Evolutionary conservation across 2,329 filamentous ascomycete genomes (phyloP), one percentile per base, ranked within the genome.

Genomic region (Phaeosphaeriaceae sp.): DNA sequence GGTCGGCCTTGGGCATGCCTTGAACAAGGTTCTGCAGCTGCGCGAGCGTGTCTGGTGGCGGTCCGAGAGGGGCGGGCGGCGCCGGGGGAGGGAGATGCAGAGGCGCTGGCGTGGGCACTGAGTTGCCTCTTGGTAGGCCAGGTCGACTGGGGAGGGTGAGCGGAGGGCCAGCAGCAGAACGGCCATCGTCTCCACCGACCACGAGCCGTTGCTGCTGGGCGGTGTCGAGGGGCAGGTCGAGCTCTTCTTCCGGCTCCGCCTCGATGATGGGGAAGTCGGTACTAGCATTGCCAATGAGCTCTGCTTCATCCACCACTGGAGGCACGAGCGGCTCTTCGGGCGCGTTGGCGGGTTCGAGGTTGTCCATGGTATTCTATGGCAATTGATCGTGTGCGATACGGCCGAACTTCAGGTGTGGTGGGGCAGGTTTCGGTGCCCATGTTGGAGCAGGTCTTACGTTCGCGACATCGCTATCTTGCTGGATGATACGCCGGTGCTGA

Each of bases 1-100:
- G 71, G 58, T 81, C 78, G 19, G 72, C 72, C 42, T 72, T 77
- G 13, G 81, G 81, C 56, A 83, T 76, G 6, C 78, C 76, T 54
- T 70, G 75, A 36, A 81, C 78, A 15, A 84, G 75, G 40, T 71
- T 74, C 64, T 79, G 79, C 48, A 84, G 68, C 61, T 84, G 81
- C 54, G 78, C 75, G 13, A 84, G 70, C n/a, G 81, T 82, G 40
- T 70, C 60, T 41, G 73, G 71, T 31, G 65, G 69, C 24, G 73
- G 68, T 6, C 70, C 62, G 19, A 74, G 73, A 31, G 76, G 68
- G 6, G 71, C 62, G 19, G 74, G 73, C 40, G 76, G 76, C 27
- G 74, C 76, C 27, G 80, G 78, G 20, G 79, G 80, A 15, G 79
- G 80, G 7, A 80, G 79, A 59, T 80, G 79, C 33, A 78, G 74